Percentiles rank a stretch among this genome's conserved stretches.
Conservation (phyloP, 2,329 filamentous ascomycete genomes). For the Phialemonium atrogriseum region DNA sequence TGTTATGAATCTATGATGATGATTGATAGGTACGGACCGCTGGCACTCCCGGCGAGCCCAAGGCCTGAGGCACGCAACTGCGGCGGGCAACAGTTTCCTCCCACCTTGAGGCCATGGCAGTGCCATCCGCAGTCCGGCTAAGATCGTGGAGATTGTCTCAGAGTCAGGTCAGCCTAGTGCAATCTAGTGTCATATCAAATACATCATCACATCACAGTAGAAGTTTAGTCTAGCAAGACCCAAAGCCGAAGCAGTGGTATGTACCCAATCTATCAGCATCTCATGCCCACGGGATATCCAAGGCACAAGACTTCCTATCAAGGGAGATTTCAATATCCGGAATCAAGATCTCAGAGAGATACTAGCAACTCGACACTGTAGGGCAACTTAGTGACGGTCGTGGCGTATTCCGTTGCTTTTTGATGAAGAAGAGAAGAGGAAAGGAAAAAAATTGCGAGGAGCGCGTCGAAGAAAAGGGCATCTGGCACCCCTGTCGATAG, state of each 20-base stretch:
- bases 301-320: conserved; percentile 56
- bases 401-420: conserved; percentile 57
- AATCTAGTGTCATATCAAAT: no score
- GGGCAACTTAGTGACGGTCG: conserved; percentile 48
- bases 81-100: no score
- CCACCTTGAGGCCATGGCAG: no score
- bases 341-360: conserved; percentile 40
- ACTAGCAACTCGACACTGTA: conserved; percentile 56
- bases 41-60: no score
- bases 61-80: no score
- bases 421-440: conserved; percentile 40
- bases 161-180: no score
- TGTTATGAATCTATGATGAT: no score
- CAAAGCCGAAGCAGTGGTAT: no score
- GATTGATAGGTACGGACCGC: no score
- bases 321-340: conserved; percentile 49
- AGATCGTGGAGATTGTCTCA: no score
- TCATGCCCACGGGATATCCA: conserved; percentile 37
- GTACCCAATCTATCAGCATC: conserved; percentile 55
- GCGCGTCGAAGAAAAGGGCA: not conserved
- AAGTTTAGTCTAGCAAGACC: no score
- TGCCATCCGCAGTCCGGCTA: no score
- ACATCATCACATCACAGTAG: conserved; percentile 4
- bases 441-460: conserved; percentile 20
- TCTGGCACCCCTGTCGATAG: not conserved